These are phyloP conservation scores for Fusarium beomiforme DNA, from an alignment of 2,329 filamentous ascomycete genomes.

Conservation along the genomic window DNA sequence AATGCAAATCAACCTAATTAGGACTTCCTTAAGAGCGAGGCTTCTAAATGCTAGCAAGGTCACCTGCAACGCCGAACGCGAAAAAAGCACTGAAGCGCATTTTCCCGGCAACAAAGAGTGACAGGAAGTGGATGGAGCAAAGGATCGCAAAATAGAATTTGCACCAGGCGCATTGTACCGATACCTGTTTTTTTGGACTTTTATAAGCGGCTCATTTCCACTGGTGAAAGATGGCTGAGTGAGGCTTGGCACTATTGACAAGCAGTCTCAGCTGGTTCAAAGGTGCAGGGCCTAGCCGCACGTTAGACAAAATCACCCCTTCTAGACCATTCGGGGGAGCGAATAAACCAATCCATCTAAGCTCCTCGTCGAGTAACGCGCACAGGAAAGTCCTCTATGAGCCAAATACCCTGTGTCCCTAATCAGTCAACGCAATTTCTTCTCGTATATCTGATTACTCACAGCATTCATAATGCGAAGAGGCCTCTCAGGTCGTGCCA, in stretches of 20 bases:
- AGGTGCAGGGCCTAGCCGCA: neutral
- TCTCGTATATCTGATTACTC: neutral
- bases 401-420: conserved; percentile 2
- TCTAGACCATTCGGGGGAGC: too few species aligned
- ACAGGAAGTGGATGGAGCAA: too few species aligned
- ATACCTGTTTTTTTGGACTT: neutral
- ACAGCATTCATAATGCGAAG: conserved; percentile 24
- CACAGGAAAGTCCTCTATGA: conserved; percentile 22
- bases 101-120: neutral
- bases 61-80: neutral
- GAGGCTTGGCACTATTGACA: neutral
- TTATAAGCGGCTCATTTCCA: neutral
- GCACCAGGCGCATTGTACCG: too few species aligned
- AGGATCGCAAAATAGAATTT: too few species aligned
- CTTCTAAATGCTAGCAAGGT: neutral
- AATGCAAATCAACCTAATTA: too few species aligned
- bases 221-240: too few species aligned
- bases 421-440: neutral
- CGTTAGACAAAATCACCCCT: neutral
- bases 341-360: neutral
- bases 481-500: conserved; percentile 6
- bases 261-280: neutral
- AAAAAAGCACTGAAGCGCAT: neutral
- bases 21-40: neutral
- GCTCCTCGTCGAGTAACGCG: neutral